Evolutionary conservation across 2,329 filamentous ascomycete genomes (phyloP), one percentile per base, ranked within the genome.

Genomic region (Colletotrichum melonis): DNA sequence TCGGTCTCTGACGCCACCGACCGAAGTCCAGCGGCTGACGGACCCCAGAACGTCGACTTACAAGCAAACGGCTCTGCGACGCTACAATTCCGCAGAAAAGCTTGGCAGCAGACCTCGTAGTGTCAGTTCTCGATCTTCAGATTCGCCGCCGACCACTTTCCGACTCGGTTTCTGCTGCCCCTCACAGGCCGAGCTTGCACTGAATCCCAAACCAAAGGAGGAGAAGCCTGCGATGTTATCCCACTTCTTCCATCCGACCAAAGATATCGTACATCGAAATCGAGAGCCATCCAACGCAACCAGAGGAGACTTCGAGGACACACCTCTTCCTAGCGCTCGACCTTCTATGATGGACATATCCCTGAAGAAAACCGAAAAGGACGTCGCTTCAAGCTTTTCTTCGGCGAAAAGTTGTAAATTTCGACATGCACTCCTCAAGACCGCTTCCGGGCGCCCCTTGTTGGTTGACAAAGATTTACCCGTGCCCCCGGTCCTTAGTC

Each of bases 221-320:
- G 64, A 46, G n/a, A 54, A 52, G 35, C 46, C 49, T 8, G 67
- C 60, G 5, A 75, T 75, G 74, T 64, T 75, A 16, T 46, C 72
- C 35, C 63, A 58, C 26, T 63, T 72, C 38, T 74, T 75, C 57
- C 57, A 68, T 30, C 56, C 72, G 32, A 68, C 67, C 22, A 75
- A 71, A 42, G n/a, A 16, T 32, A 42, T 14, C 22, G 19, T 16
- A 12, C 11, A 22, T 56, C 11, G 16, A 24, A 55, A 35, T 14
- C 30, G 49, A 9, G 30, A 57, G 12, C 46, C n/a, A 14, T 46
- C 22, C 14, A 30, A 32, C 42, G 5, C 54, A 2, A 22, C 30
- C 11, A 77, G 76, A 22, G 77, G 76, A n/a, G 78, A 78, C 60
- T 81, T 84, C 63, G 79, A 83, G 69, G 73, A 76, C 24, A 82